phyloP scores from a whole-genome alignment of 768 basidiomycete species.

The Amanita brunnescens region DNA sequence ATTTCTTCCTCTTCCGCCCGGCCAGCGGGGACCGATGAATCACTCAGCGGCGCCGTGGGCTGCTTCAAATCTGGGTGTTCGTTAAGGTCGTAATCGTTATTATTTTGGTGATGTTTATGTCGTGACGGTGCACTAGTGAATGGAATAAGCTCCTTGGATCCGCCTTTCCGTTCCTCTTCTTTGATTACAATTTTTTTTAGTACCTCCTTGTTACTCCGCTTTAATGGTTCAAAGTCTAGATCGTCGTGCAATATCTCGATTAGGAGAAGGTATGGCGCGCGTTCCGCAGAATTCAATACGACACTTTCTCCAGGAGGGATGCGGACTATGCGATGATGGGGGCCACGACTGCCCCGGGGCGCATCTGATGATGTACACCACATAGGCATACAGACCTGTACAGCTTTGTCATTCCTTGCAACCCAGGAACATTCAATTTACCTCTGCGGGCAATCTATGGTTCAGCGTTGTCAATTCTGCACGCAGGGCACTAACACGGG shows the following conservation, averaged over 20 bases:
- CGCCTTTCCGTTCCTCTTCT: constrained; percentile 50
- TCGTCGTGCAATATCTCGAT: constrained; percentile 88
- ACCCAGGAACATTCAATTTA: constrained; percentile 22
- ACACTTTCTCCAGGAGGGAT: constrained; percentile 98
- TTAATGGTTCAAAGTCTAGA: constrained; percentile 84
- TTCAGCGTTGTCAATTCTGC: constrained; percentile 94
- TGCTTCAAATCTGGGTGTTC: constrained; percentile 15
- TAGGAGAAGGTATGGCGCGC: constrained; percentile 87
- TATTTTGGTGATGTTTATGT: constrained; percentile 16
- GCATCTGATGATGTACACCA: constrained; percentile 75
- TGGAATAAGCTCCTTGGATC: constrained; percentile 46
- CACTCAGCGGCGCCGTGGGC: constrained; percentile 10
- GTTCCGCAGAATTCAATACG: constrained; percentile 95
- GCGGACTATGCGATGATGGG: constrained; percentile 92
- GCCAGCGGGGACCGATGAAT: constrained; percentile 16
- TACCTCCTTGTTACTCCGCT: constrained; percentile 78
- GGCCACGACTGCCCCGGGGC: constrained; percentile 24
- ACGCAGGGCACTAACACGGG: constrained; percentile 90
- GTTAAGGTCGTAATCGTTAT: constrained; percentile 20
- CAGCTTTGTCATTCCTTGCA: constrained; percentile 1
- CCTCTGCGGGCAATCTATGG: constrained; percentile 94
- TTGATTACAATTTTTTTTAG: constrained; percentile 68
- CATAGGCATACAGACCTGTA: constrained; percentile 79
- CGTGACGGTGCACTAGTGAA: constrained; percentile 23
- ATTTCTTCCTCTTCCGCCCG: constrained; percentile 72